Evolutionary conservation across 805 yeast genomes (phyloP), one percentile per base, ranked within the genome.

Genomic region (Candida ovalis): DNA sequence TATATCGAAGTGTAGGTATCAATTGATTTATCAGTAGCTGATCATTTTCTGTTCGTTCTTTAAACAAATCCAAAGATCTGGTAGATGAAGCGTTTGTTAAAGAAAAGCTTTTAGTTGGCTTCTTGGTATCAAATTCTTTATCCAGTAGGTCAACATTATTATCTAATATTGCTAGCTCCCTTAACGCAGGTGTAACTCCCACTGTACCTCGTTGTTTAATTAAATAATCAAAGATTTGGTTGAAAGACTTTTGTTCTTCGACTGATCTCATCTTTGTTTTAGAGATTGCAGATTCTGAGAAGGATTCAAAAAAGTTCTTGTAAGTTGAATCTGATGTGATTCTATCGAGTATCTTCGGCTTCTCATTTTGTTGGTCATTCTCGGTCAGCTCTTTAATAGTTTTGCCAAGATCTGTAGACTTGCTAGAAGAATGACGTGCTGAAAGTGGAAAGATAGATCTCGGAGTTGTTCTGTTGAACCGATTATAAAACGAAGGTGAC

Each of bases 161-260:
- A 19, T 50, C 53, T 7, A 49, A 28, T 8, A 42, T 58, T 4
- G 60, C 60, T 47, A 62, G 55, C 24, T 56, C 53, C 37, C 53
- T 55, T 8, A 63, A 42, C 0, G 68, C 59, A 21, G 59, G 55
- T 3, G 64, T 56, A 13, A 63, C 52, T 3, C 67, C 63, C 0
- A 57, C 49, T 1, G 53, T 44, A 17, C 54, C 57, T 17, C 51
- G 45, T 38, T 53, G 50, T 36, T 59, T 55, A 42, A 58, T 54
- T 40, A 66, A 47, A 46, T 63, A 61, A 37, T 61, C 58, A 18
- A 66, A 62, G 2, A 65, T 61, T 39, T 56, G 57, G 41, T 63
- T 57, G 42, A 65, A 66, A 3, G 68, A 62, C 43, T 64, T 60
- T 44, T 63, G 66, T 43, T 66, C 70, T 35, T 64, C 64, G 38